Base-by-base conservation (phyloP, 2,329 filamentous ascomycete genomes). In the Aspergillus pseudonomiae region DNA sequence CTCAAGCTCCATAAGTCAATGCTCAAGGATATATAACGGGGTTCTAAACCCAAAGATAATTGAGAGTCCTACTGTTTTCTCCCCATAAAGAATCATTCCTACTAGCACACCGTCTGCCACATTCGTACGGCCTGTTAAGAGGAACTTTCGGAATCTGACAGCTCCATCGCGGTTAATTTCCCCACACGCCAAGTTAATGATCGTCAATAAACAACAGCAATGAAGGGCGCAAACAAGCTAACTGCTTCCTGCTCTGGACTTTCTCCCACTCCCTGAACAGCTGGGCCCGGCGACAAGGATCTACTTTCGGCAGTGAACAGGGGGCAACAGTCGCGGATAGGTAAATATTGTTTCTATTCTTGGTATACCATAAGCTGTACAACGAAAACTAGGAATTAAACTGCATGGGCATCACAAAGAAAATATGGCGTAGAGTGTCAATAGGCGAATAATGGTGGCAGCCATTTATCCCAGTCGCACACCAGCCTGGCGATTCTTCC, bases 401-500 rank as follows among this genome's bases (percentile, higher is more conserved):
- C 21, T 32, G 41, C 53, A 57, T 55, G 59, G 57, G 21, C 46
- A 26, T 43, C 12, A 46, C 36, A 41, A 45, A 45, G 48, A 14
- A 30, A 28, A 21, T 21, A 10, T 19, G 61, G 53, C 32, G 19
- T 45, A 55, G 10, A 54, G 24, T 26, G 12, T 28, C 26, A 28
- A 28, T 28, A n/a, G 19, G 26, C 16, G 4, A 19, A 55, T 24
- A 16, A 4, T 10, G 9, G 19, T 21, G 28, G 52, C 7, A 19
- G 14, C 36, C 32, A n/a, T 56, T 75, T 65, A 89, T 68, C 85
- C 86, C 74, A 89, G 76, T 48, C 87, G 79, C 39, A 89, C 86
- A 70, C 87, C 87, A 55, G 87, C 87, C 69, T 87, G 84, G 68
- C 86, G 83, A 70, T 86, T 85, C 79, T 85, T 86, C 75, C 84